Conservation (phyloP, 2,329 filamentous ascomycete species). For the Aureobasidium sp. region DNA sequence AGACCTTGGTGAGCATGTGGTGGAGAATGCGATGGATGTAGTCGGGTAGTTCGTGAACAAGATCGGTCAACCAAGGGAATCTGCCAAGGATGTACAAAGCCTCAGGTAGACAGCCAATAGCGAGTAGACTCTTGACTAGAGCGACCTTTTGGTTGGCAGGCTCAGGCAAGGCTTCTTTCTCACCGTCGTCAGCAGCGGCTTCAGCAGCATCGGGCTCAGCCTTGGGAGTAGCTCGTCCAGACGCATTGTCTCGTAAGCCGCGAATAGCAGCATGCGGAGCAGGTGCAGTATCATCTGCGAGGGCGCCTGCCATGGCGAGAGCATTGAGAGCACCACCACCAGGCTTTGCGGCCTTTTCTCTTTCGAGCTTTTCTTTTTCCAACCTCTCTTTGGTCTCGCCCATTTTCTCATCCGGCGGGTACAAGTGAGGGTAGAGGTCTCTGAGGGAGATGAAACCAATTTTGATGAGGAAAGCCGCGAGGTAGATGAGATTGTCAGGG, state of each 20-base stretch:
- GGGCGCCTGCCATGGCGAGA: conserved; percentile 73
- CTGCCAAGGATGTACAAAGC: conserved; percentile 84
- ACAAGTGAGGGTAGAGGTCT: conserved; percentile 87
- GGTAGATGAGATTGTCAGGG: conserved; percentile 85
- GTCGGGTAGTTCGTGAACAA: conserved; percentile 71
- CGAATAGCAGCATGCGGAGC: conserved; percentile 29
- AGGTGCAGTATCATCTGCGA: conserved; percentile 68
- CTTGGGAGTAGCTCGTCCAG: conserved; percentile 32
- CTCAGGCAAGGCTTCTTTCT: conserved; percentile 49
- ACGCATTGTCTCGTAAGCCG: conserved; percentile 39
- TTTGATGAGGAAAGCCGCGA: conserved; percentile 88
- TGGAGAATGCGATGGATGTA: conserved; percentile 79
- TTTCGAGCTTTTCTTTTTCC: conserved; percentile 67
- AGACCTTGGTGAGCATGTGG: conserved; percentile 72
- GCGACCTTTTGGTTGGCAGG: conserved; percentile 82
- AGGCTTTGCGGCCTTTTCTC: conserved; percentile 61
- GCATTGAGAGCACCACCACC: conserved; percentile 71
- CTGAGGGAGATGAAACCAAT: conserved; percentile 90
- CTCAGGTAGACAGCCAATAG: conserved; percentile 87
- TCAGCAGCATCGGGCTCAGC: conserved; percentile 32
- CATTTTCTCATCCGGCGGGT: conserved; percentile 80
- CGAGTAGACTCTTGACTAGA: conserved; percentile 74
- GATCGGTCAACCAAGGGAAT: conserved; percentile 86
- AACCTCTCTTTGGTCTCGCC: conserved; percentile 60
- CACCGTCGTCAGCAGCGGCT: conserved; percentile 24